These are phyloP conservation scores for Chlamydomonas urium DNA, from an alignment of 139 green algal genomes.

Conservation along the genomic window DNA sequence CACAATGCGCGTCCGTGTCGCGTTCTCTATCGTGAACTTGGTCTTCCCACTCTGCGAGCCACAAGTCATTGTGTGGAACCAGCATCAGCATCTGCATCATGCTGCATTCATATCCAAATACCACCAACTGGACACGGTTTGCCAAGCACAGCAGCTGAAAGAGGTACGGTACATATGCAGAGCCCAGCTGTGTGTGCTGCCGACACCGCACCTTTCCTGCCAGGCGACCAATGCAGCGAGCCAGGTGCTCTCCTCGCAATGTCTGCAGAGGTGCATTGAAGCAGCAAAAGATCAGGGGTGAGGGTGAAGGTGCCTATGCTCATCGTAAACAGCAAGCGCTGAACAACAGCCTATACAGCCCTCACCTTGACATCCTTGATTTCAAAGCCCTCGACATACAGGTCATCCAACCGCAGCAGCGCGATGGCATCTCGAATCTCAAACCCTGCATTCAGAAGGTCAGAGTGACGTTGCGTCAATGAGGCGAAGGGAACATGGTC, in stretches of 20 bases:
- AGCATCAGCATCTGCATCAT: too few species aligned
- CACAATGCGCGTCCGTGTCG: constrained; percentile 93
- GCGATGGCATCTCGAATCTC: constrained; percentile 91
- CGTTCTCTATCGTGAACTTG: constrained; percentile 99
- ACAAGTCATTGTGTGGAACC: neutral
- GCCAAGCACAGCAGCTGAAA: too few species aligned
- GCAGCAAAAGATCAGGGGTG: too few species aligned
- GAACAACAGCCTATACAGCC: too few species aligned
- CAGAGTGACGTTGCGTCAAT: neutral
- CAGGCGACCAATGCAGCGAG: constrained; percentile 87
- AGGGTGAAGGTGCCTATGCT: too few species aligned
- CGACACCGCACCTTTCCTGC: constrained; percentile 88
- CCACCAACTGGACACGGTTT: too few species aligned
- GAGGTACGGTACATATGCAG: too few species aligned
- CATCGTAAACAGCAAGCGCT: too few species aligned
- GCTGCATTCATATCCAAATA: too few species aligned
- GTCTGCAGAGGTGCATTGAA: constrained; percentile 59
- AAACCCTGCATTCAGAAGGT: constrained; percentile 53
- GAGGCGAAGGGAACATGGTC: neutral
- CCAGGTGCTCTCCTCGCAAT: constrained; percentile 93
- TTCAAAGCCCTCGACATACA: constrained; percentile 98
- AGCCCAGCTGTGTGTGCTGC: neutral
- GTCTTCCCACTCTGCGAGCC: constrained; percentile 88
- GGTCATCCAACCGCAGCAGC: constrained; percentile 93
- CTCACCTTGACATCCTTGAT: constrained; percentile 96